phyloP scores from a whole-genome alignment of 352 stramenopile species.

The Globisporangium alternatum region DNA sequence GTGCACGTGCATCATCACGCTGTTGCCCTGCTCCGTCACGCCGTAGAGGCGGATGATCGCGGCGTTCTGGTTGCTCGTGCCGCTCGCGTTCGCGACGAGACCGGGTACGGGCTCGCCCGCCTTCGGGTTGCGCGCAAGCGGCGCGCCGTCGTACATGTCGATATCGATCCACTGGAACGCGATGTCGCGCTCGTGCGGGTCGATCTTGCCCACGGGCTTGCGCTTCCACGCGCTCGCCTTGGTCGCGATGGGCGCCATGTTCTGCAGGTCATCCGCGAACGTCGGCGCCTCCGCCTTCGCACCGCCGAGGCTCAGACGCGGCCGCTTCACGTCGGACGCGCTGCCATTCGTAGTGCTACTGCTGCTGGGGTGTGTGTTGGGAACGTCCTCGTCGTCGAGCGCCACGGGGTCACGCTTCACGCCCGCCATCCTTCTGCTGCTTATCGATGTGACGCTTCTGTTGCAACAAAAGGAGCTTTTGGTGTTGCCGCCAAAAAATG shows the following conservation, averaged over 20 bases:
- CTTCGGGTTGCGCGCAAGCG: conserved; percentile 88
- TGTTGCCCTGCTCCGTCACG: conserved; percentile 94
- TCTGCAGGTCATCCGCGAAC: conserved; percentile 56
- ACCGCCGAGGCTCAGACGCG: conserved; percentile 26
- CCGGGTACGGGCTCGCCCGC: conserved; percentile 50
- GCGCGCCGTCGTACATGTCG: conserved; percentile 94
- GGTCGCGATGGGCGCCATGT: conserved; percentile 58
- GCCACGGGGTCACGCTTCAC: conserved; percentile 32
- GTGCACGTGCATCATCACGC: conserved; percentile 96
- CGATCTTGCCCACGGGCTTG: conserved; percentile 31
- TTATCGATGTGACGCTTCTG: neutral
- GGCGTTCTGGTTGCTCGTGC: conserved; percentile 84
- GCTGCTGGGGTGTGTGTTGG: neutral
- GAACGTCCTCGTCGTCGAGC: neutral
- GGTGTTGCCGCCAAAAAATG: too few relatives aligned
- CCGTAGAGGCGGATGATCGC: conserved; percentile 96
- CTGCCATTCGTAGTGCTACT: neutral
- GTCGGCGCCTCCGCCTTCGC: conserved; percentile 27
- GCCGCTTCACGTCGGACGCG: conserved; percentile 30
- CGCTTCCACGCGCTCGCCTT: conserved; percentile 66
- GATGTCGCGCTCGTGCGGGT: conserved; percentile 37
- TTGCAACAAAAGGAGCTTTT: neutral
- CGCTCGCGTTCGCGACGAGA: conserved; percentile 88
- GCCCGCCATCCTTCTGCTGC: conserved; percentile 22
- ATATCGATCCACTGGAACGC: conserved; percentile 98